Base-by-base conservation (phyloP, 1,284 basidiomycete genomes). In the Microbotryum lychnidis-dioicae region DNA sequence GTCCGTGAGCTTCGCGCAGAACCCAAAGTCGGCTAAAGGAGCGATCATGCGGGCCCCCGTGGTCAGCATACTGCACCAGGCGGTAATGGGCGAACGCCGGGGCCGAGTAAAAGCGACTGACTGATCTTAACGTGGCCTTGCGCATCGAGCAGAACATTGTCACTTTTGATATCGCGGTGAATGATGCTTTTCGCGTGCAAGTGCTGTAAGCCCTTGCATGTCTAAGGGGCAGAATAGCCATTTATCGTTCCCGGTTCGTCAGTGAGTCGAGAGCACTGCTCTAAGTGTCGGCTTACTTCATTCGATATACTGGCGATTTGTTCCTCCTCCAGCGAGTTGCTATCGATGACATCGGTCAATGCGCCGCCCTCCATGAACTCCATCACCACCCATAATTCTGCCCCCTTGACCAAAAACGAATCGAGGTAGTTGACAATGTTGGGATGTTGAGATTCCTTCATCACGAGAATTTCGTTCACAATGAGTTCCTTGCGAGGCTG, bases 341-440 rank as follows among this genome's bases (percentile, higher is more conserved):
- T 94, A 79, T 97, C 93, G 71, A 98, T 97, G 54, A 98, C 87
- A 77, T 98, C 94, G 16, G 93, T 97, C 70, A 98, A 78, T 10
- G 94, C 93, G 54, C 94, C 96, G 53, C 94, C 94, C 76, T 97
- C 94, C 94, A 98, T 98, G 75, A 89, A 97, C 78, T 98, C 94
- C 94, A 98, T 97, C 61, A 97, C 92, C 48, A 98, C 93, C 94
- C 94, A 98, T n/a, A 98, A 83, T 74, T 97, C 93, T 60, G 82
- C 87, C 74, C 82, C 87, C 77, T 87, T 88, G 58, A 97, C 84
- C 49, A 97, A 82, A 78, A 93, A 97, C 10, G 89, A 85, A 37
- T 97, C 89, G 57, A 97, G 79, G 78, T 92, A 98, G 78, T 97
- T 98, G 79, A 97, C 94, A 69, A 98, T 97, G 75, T 98, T 98